Evolutionary conservation across 768 basidiomycete species (phyloP), one percentile per base, ranked within the genome.

Genomic region (Suillus bovinus): DNA sequence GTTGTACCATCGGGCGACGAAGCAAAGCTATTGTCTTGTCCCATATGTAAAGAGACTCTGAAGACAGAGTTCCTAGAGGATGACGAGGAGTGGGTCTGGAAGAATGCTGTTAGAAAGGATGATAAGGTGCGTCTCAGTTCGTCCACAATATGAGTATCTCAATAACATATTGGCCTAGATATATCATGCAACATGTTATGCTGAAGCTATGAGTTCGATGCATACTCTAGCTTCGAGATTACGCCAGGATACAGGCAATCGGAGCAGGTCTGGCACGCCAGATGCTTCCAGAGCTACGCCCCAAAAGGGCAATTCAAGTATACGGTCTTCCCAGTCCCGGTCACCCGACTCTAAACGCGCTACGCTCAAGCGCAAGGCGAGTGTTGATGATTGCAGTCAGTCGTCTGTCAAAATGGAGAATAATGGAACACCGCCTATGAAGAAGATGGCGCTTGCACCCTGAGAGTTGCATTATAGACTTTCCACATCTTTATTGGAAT

Each of bases 21-120:
- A 72, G 91, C 93, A 60, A 89, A 88, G 70, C 79, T 84, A 29
- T 77, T 93, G 68, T 86, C 89, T 65, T 99, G 96, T 81, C 94
- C 95, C 29, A 92, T 99, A 68, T 99, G 97, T 86, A 97, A 96
- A 80, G 96, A 99, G 76, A 76, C 74, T 61, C 82, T 98, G 74
- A 92, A 93, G 80, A 86, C 88, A 66, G 96, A 97, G 79, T 99
- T 92, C 73, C 76, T 88, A 61, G 94, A 98, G 72, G 96, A 97
- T 54, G 94, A 96, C 64, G 96, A 98, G 78, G 96, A 97, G 64
- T 99, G 96, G 96, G 90, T 97, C 14, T 99, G 94, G 94, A 86
- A 84, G 72, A 96, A 99, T 71, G 94, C 96, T 0, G 81, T 93
- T 22, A 85, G 82, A 74, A 88, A 89, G 64, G 93, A 96, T 66